Base-by-base conservation (phyloP, 1,284 basidiomycete species). In the Ceratobasidium papillatum region DNA sequence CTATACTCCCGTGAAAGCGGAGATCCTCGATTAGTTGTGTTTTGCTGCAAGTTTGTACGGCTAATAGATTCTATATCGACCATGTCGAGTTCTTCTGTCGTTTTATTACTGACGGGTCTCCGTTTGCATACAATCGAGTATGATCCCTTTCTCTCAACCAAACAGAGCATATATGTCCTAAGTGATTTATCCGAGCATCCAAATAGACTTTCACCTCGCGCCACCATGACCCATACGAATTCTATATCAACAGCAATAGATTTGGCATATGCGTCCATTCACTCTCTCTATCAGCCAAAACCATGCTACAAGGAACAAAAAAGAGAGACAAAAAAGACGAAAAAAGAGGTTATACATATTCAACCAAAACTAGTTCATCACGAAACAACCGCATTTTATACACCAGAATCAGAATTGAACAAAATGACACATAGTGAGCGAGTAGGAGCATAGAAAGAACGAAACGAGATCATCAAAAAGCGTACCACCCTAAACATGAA, bases 401-500 rank as follows among this genome's bases (percentile, higher is more conserved):
- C 64, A 68, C 25, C 30, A 41, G 27, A 51, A 54, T 63, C 41
- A 9, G 27, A 63, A 45, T 22, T 32, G 9, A 65, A 19, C 43
- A 43, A 30, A 56, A 30, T 25, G 52, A 71, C 51, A 32, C 14
- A 69, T 27, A 45, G n/a, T n/a, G 43, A 47, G 27, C n/a, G 34
- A 49, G 41, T 5, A 69, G 32, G 38, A 56, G 11, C 9, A 22
- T 17, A 47, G 56, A 58, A 56, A 61, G n/a, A 30, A 19, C 25
- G 36, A 52, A 22, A 51, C 56, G 41, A 71, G 52, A 71, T 19
- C 19, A 38, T 45, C 38, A 22, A 61, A 62, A 63, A 30, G 7
- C 36, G 19, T 25, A 25, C 64, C 30, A 19, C 36, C 58, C 45
- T 51, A 73, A 19, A 52, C 59, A 32, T 27, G 27, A 47, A 84